Evolutionary conservation across 164 flowering plant species (phyloP), one percentile per base, ranked within the genome.

Genomic region (Houttuynia cordata): DNA sequence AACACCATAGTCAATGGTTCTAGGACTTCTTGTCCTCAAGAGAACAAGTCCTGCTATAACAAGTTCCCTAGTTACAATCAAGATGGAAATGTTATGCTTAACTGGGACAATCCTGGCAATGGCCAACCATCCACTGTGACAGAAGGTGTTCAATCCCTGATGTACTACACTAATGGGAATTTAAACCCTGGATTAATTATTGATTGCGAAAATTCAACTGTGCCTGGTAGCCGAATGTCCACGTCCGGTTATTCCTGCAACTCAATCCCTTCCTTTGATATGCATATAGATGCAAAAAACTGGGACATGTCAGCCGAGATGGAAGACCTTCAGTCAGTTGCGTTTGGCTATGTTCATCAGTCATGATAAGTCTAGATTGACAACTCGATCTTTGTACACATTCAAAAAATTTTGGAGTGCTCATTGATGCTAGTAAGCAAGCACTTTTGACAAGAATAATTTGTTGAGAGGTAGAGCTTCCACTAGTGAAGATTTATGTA

Each of bases 251-350:
- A 77, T 52, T 67, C 72, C 45, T 75, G 75, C 56, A 62, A 67
- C 25, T 65, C 80, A 55, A 73, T 78, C 77, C 74, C 79, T 67
- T 77, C 87, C 57, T 61, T 75, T 24, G 83, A 77, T 45, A 67
- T 79, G 74, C 81, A 77, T 69, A 63, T 62, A 56, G 71, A 71
- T 56, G 65, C 64, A 57, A 64, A 70, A 69, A 80, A 83, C 63
- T 87, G 90, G 91, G 37, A 58, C 25, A 73, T 73, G 40, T 85
- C n/a, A n/a, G n/a, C 76, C 71, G 84, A 84, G 19, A 62, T 71
- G 5, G 82, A 82, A 37, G 94, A 84, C 25, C 91, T 89, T 63
- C 89, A 71, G 19, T 79, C 89, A 8, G 72, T 75, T 45, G 83
- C 85, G 19, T 86, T 80, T 61, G 78, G 88, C 21, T 85, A 80